phyloP scores from a whole-genome alignment of 371 early-diverging fungal species.

The Mortierella sp. region DNA sequence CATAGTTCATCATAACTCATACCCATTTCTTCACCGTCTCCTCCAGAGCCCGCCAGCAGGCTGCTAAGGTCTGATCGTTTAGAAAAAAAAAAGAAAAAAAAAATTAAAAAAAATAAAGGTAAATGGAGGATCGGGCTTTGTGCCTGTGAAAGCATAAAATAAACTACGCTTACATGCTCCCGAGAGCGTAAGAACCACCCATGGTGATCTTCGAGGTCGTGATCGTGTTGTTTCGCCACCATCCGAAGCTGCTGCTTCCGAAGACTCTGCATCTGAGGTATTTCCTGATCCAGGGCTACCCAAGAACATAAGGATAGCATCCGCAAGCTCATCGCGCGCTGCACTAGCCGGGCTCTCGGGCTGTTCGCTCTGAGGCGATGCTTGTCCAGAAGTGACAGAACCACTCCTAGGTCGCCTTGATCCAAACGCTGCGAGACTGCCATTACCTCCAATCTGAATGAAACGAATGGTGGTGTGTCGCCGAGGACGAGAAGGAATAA shows the following conservation, averaged over 20 bases:
- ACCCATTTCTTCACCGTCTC: slow-evolving; percentile 27
- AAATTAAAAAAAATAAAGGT: neutral
- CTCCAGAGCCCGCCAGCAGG: slow-evolving; percentile 33
- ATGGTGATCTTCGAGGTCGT: slow-evolving; percentile 30
- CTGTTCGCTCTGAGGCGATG: slow-evolving; percentile 6
- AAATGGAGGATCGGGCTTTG: slow-evolving; percentile 4
- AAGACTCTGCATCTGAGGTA: slow-evolving; percentile 14
- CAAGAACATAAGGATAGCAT: slow-evolving; percentile 39
- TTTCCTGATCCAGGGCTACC: slow-evolving; percentile 9
- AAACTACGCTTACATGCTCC: slow-evolving; percentile 47
- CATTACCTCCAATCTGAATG: slow-evolving; percentile 27
- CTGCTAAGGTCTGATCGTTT: slow-evolving; percentile 37
- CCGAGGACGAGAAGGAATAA: slow-evolving; percentile 13
- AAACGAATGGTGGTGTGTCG: slow-evolving; percentile 20
- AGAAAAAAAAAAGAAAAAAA: neutral
- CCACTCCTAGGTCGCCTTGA: slow-evolving; percentile 6
- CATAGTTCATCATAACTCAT: slow-evolving; percentile 71
- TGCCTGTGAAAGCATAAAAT: slow-evolving; percentile 19
- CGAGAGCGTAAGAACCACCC: slow-evolving; percentile 46
- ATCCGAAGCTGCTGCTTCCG: neutral
- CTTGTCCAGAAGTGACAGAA: slow-evolving; percentile 8
- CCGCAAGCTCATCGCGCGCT: slow-evolving; percentile 22
- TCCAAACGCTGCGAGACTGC: neutral
- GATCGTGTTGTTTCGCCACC: slow-evolving; percentile 2
- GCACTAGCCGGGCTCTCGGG: neutral